Evolutionary conservation across 306 rosid species (phyloP).

Genomic region (Macrotyloma uniflorum): DNA sequence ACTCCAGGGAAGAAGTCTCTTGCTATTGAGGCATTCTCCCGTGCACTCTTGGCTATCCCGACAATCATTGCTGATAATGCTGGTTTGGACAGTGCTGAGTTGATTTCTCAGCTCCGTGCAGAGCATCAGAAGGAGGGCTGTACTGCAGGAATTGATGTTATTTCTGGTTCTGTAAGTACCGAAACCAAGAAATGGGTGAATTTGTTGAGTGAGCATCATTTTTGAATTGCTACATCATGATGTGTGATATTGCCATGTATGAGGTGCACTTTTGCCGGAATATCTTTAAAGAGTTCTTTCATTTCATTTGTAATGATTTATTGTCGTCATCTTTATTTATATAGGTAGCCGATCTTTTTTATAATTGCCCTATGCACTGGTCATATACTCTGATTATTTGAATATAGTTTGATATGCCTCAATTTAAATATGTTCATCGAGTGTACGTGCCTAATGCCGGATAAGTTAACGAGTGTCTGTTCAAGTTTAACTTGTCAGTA

Average conservation of each 20-base stretch:
- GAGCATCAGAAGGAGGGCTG: conserved; percentile 90
- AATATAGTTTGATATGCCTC: background rate
- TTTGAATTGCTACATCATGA: background rate
- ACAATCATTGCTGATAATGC: conserved; percentile 97
- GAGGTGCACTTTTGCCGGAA: background rate
- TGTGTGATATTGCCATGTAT: background rate
- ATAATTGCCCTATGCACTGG: background rate
- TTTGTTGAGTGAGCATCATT: background rate
- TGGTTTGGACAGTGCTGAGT: conserved; percentile 97
- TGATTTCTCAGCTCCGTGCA: conserved; percentile 93
- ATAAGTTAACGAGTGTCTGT: background rate
- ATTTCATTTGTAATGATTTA: background rate
- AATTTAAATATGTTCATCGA: background rate
- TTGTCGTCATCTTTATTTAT: background rate
- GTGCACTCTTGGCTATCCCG: conserved; percentile 86
- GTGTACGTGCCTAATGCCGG: background rate
- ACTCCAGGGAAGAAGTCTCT: conserved; percentile 97
- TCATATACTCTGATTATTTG: background rate
- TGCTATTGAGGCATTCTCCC: conserved; percentile 94
- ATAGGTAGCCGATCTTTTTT: background rate
- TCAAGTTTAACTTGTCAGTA: no score
- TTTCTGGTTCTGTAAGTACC: conserved; percentile 86
- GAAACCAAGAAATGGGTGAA: background rate
- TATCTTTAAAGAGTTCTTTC: background rate
- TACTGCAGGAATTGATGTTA: conserved; percentile 88